Evolutionary conservation across 2,329 filamentous ascomycete genomes (phyloP).

Genomic region (Penicillium sp.): DNA sequence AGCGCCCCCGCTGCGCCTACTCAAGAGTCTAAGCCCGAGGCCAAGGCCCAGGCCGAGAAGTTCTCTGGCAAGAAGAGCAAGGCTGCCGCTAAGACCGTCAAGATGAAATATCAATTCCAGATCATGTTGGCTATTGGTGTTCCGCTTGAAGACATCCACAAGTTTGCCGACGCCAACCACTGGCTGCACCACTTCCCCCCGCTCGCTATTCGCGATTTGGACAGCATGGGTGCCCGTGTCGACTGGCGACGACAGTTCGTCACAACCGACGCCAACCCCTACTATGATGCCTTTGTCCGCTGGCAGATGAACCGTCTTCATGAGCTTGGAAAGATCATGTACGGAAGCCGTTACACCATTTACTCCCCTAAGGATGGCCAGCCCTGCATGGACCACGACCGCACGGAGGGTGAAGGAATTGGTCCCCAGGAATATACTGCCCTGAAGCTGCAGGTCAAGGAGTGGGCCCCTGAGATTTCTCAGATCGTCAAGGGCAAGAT

Average conservation of each 20-base stretch:
- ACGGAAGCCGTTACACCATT: slow-evolving; percentile 87
- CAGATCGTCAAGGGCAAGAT: slow-evolving; percentile 70
- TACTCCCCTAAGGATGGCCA: slow-evolving; percentile 87
- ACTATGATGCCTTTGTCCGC: slow-evolving; percentile 88
- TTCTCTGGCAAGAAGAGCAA: slow-evolving; percentile 92
- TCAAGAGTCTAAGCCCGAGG: slow-evolving; percentile 51
- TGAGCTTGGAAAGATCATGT: slow-evolving; percentile 86
- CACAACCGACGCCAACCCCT: slow-evolving; percentile 93
- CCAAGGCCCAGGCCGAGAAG: slow-evolving; percentile 80
- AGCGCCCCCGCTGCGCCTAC: slow-evolving; percentile 48
- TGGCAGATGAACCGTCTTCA: slow-evolving; percentile 97
- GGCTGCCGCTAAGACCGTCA: slow-evolving; percentile 79
- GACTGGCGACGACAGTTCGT: slow-evolving; percentile 92
- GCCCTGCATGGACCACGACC: slow-evolving; percentile 82
- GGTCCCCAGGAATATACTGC: slow-evolving; percentile 88
- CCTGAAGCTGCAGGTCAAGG: slow-evolving; percentile 81
- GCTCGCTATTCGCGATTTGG: slow-evolving; percentile 67
- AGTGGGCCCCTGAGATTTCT: slow-evolving; percentile 75
- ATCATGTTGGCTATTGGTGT: slow-evolving; percentile 92
- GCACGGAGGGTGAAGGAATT: slow-evolving; percentile 72
- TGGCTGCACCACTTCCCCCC: slow-evolving; percentile 94
- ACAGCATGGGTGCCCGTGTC: slow-evolving; percentile 75
- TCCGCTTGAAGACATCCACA: slow-evolving; percentile 79
- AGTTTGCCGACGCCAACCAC: slow-evolving; percentile 82
- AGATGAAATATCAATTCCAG: slow-evolving; percentile 93